A percentile compares a stretch with the other conserved stretches of the same genome.
Evolutionary conservation across 768 basidiomycete genomes (phyloP).

Genomic region (Peribolospora baueri): DNA sequence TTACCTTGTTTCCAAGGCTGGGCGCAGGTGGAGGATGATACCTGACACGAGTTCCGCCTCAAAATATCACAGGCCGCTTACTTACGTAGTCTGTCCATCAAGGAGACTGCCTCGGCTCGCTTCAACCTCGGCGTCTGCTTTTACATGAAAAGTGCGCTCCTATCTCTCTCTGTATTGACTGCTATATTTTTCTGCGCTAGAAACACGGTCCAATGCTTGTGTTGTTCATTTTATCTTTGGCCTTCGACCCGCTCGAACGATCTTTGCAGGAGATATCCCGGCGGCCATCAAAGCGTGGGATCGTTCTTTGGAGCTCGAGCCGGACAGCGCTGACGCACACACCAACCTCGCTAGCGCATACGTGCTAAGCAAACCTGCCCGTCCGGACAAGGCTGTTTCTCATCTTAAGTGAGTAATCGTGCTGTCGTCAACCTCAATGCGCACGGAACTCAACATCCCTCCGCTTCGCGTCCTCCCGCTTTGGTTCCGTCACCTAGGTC

Average conservation of each 20-base stretch:
- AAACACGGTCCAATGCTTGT: slow-evolving; percentile 4
- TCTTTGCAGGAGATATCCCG: slow-evolving; percentile 13
- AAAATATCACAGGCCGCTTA: background rate
- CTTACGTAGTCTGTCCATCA: slow-evolving; percentile 4
- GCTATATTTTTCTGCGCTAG: slow-evolving; percentile 4
- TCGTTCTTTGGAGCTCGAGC: slow-evolving; percentile 13
- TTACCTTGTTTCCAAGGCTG: too few species aligned
- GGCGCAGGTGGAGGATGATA: too few species aligned
- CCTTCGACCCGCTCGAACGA: slow-evolving; percentile 5
- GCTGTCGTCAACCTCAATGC: too few species aligned
- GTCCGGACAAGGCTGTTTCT: slow-evolving; percentile 20
- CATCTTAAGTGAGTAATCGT: slow-evolving; percentile 16
- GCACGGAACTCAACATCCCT: too few species aligned
- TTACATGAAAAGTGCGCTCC: background rate
- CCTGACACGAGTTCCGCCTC: too few species aligned
- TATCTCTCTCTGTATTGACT: background rate
- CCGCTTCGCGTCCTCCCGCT: background rate
- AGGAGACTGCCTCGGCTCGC: slow-evolving; percentile 6
- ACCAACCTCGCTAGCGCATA: slow-evolving; percentile 22
- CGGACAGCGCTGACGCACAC: slow-evolving; percentile 18
- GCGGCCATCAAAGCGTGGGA: slow-evolving; percentile 18
- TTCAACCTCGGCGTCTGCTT: slow-evolving; percentile 13
- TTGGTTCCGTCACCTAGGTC: background rate
- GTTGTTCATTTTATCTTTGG: slow-evolving; percentile 5
- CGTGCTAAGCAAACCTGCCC: slow-evolving; percentile 19